phyloP scores from a whole-genome alignment of 371 early-diverging fungal genomes.

The Batkoa obscura region DNA sequence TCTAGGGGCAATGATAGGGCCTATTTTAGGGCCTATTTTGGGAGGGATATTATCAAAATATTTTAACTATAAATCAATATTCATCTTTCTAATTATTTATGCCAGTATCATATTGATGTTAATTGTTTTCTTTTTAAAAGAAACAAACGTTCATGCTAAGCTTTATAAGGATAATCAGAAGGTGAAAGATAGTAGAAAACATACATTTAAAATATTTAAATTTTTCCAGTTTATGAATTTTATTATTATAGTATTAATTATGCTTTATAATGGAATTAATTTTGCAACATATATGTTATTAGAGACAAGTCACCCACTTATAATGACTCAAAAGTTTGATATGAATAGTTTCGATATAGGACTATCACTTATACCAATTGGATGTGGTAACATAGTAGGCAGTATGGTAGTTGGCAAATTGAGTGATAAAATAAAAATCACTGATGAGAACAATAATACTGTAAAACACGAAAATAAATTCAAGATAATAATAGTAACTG shows the following conservation, averaged over 20 bases:
- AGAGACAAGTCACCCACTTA: conserved; percentile 17
- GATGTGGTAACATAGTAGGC: conserved; percentile 24
- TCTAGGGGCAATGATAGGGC: conserved; percentile 30
- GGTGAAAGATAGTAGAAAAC: conserved; percentile 7
- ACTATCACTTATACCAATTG: conserved; percentile 19
- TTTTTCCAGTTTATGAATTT: conserved; percentile 15
- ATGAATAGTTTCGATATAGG: conserved; percentile 20
- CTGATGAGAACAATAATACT: too few relatives aligned
- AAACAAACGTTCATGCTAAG: conserved; percentile 25
- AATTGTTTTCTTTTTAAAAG: conserved; percentile 36
- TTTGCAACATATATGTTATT: conserved; percentile 30
- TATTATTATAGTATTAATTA: conserved; percentile 22
- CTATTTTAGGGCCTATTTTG: conserved; percentile 24
- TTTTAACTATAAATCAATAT: conserved; percentile 39
- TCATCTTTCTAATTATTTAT: conserved; percentile 31
- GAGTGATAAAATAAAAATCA: conserved; percentile 9
- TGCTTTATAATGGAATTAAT: conserved; percentile 24
- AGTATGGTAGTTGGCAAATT: conserved; percentile 18
- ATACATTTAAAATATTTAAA: background rate
- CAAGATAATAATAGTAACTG: too few relatives aligned
- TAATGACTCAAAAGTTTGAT: conserved; percentile 12
- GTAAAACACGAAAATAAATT: too few relatives aligned
- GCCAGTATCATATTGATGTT: conserved; percentile 14
- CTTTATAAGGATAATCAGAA: conserved; percentile 9
- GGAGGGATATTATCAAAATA: conserved; percentile 25